Base-by-base conservation (phyloP, 257 asterid genomes). In the Mitragyna speciosa region DNA sequence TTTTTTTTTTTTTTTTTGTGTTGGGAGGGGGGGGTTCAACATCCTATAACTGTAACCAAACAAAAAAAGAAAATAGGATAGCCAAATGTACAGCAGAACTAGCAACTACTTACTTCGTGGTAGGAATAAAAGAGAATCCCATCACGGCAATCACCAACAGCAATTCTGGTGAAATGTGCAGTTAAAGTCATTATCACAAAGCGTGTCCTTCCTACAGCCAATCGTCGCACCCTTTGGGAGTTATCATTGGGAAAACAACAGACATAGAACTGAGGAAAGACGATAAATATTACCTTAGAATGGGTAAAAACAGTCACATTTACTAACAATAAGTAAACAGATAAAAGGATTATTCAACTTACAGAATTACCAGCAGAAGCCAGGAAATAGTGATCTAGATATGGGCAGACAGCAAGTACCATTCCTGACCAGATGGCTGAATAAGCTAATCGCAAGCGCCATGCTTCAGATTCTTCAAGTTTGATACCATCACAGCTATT, bases 131-230 rank as follows among this genome's bases (percentile, higher is more conserved):
- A 95, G 68, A 95, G 96, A 84, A 95, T 82, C 54, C 99, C 99
- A 83, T 95, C 99, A 43, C 99, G 97, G 82, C 98, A 92, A 86
- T 95, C 99, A 76, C 99, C 99, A 67, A 95, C 99, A 85, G 97
- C 97, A 85, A 95, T 95, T 91, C 96, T 95, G 70, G 93, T 92
- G 85, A 89, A 89, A 81, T 93, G 90, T 71, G 98, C 84, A 64
- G 96, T 88, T 87, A 95, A 85, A 63, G 98, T 87, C 94, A 86
- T 89, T 82, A 95, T 87, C 86, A 91, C 87, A 84, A 90, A 92
- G 43, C 98, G 96, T 16, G 99, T 92, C 89, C 94, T 90, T 85
- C 87, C 96, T 41, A 83, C 86, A 76, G 97, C 95, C 76, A 88
- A 82, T 75, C 90, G 86, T 83, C 87, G 88, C 86, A 93, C 97